Base-by-base conservation (phyloP, 176 grass and related monocot genomes). In the Musa troglodytarum region DNA sequence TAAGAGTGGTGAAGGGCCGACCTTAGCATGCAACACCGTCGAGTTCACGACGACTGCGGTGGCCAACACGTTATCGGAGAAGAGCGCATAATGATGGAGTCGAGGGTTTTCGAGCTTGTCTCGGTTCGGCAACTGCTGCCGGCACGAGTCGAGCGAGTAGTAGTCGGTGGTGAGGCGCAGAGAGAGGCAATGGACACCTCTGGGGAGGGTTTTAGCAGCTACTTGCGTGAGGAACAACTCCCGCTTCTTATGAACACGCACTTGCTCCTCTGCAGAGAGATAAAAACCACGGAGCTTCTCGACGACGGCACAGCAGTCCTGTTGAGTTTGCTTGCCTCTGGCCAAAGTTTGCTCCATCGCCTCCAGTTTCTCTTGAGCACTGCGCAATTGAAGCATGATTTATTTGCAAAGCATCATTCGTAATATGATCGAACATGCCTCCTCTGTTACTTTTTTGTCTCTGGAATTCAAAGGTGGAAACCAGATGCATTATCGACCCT, bases 1-100 rank as follows among this genome's bases (percentile, higher is more conserved):
- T 26, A 50, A 50, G 50, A 0, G 49, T 49, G 29, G 23, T 49
- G 68, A 69, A 54, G 6, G 50, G 24, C 53, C 76, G 77, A 92
- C 89, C 92, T 89, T 92, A 76, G 89, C 89, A 82, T 96, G 78
- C 56, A 81, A 78, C 80, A 96, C 63, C 43, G 92, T 89, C 43
- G 89, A 96, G 54, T 96, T 96, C 63, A 96, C 87, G 57, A 92
- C 92, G n/a, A 92, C 89, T 61, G 92, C 92, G 77, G 85, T 69
- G 52, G 89, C 89, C 72, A 96, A 85, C 58, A 96, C 78, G 65
- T 96, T 92, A 76, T 96, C 92, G 15, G 92, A 96, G 77, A 96
- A 96, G 52, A 96, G 76, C 14, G 92, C 89, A 74, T 92, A 96
- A 49, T 96, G 92, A 86, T 87, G 69, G 24, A 96, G 89, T 73